A percentile compares a stretch with the other conserved stretches of the same genome.
These are phyloP conservation scores for Penicillium vulpinum DNA, from an alignment of 2,329 filamentous ascomycete genomes.

Conservation along the genomic window DNA sequence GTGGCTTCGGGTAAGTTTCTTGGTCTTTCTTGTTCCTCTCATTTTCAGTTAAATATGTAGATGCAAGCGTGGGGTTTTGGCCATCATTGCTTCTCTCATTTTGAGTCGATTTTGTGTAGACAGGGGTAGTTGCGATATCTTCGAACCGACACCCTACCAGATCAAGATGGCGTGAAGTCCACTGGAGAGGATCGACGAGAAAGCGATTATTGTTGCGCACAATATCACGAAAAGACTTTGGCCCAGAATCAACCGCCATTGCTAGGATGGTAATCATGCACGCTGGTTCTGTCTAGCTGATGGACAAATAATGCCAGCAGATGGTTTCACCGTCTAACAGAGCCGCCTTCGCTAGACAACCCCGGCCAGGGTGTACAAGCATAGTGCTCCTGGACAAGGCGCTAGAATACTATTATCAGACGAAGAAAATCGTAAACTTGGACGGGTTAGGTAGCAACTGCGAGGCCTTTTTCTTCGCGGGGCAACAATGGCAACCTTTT, in stretches of 20 bases:
- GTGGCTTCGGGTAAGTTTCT: neutral
- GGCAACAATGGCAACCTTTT: neutral
- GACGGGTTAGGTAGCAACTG: neutral
- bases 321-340: neutral
- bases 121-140: neutral
- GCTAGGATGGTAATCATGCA: neutral
- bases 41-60: too few relatives aligned
- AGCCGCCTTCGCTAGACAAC: neutral
- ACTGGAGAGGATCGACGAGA: slow-evolving; percentile 8
- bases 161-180: slow-evolving; percentile 17
- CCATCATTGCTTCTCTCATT: neutral
- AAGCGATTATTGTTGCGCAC: neutral
- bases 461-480: neutral
- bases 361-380: too few relatives aligned
- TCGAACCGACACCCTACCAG: slow-evolving; percentile 14
- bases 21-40: too few relatives aligned
- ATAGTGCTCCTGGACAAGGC: too few relatives aligned
- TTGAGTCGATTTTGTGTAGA: neutral
- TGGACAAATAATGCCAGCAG: neutral
- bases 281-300: neutral
- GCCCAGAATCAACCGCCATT: slow-evolving; percentile 1
- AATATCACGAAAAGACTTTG: slow-evolving; percentile 3
- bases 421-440: too few relatives aligned
- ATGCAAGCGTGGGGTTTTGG: too few relatives aligned
- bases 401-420: too few relatives aligned